Percentiles rank a stretch among this genome's conserved stretches.
phyloP scores from a whole-genome alignment of 139 green algal species.

The Haematococcus sp. region DNA sequence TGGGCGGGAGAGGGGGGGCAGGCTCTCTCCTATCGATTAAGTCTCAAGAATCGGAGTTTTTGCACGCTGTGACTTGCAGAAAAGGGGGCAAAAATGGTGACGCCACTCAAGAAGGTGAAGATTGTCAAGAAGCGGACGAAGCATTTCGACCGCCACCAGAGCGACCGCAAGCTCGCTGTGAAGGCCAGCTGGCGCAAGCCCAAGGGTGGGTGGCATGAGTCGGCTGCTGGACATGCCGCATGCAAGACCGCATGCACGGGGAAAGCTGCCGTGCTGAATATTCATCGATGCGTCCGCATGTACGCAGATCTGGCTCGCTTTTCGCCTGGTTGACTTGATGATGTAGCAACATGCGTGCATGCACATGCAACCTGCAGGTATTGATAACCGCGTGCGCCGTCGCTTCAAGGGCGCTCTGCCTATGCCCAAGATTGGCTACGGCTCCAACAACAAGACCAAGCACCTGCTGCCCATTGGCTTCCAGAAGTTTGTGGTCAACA shows the following conservation, averaged over 20 bases:
- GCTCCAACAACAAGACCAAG: slow-evolving; percentile 90
- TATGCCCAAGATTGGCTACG: slow-evolving; percentile 97
- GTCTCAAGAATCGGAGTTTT: no score
- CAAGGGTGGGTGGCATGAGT: slow-evolving; percentile 62
- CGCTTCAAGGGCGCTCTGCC: slow-evolving; percentile 88
- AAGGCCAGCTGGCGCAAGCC: slow-evolving; percentile 89
- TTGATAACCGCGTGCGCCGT: slow-evolving; percentile 88
- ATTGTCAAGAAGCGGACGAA: slow-evolving; percentile 87
- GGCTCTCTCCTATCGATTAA: no score
- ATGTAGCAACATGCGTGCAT: no score
- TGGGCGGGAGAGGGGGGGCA: no score
- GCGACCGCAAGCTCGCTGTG: slow-evolving; percentile 79
- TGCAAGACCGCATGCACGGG: no score
- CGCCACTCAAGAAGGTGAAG: slow-evolving; percentile 79
- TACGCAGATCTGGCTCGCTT: no score
- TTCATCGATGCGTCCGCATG: no score
- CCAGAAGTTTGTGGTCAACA: slow-evolving; percentile 82
- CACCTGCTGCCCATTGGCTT: slow-evolving; percentile 89
- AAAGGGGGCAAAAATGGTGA: slow-evolving; percentile 70
- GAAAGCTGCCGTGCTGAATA: no score
- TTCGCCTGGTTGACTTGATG: no score
- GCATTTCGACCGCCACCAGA: slow-evolving; percentile 89
- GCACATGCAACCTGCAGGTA: slow-evolving; percentile 68
- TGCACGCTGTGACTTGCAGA: no score
- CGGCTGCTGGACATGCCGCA: no score